Evolutionary conservation across 306 rosid species (phyloP), one percentile per base, ranked within the genome.

Genomic region (Fragaria ananassa): DNA sequence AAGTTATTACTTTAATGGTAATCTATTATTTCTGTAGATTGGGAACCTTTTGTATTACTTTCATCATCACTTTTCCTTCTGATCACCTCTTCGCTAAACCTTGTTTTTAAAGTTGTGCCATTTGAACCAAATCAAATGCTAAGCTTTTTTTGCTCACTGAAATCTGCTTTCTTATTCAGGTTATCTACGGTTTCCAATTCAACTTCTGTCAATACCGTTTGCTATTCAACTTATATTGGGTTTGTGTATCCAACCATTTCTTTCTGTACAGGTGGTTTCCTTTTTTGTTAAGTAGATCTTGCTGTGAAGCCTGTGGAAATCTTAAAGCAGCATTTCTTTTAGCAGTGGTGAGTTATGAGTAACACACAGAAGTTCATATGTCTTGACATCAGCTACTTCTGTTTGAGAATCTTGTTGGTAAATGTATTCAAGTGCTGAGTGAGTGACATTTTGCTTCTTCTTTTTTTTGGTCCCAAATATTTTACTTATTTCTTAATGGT

Each of bases 301-400:
- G 99, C 86, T 96, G 99, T 83, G 99, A 89, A 81, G 97, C 99
- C 71, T 96, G 99, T 84, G 99, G 92, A 79, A 96, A 96, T 84
- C 99, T 96, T 85, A 96, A 96, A 84, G 99, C 99, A 49, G 99
- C 99, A 78, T 96, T 96, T 83, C 91, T 96, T 83, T 83, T 91
- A 79, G 98, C 99, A 8, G 99, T 89, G 97, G 99, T 96, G 78
- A 85, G 97, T 90, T 78, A 74, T 77, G 73, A 50, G 69, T 65
- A 21, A 21, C 23, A 18, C 78, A 70, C 31, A 64, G 13, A 67
- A 29, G 27, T 54, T 27, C 17, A 41, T 31, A 4, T 66, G 6
- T 17, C 44, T 67, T 4, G 42, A 44, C 39, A 25, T 58, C 39
- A 56, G 72, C 25, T 69, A 6, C 23, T 29, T 47, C 51, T 27